A percentile compares a stretch with the other conserved stretches of the same genome.
Evolutionary conservation across 2,329 filamentous ascomycete genomes (phyloP).

Genomic region (Claviceps sp.): DNA sequence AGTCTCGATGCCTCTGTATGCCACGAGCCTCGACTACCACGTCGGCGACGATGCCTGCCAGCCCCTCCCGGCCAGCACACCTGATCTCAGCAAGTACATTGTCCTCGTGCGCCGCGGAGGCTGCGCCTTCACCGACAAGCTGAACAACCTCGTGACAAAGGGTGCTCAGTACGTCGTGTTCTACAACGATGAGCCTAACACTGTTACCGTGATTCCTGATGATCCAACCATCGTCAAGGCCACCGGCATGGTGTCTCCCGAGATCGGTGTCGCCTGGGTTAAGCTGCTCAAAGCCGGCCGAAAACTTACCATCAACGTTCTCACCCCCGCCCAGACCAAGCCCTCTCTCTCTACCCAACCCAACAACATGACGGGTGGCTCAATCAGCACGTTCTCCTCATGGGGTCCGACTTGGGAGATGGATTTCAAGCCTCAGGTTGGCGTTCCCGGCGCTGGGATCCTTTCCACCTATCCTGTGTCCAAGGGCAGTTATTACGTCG

Average conservation of each 20-base stretch:
- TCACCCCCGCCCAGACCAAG: background rate
- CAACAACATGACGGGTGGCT: constrained; percentile 28
- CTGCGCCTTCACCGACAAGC: background rate
- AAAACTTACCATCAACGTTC: constrained; percentile 14
- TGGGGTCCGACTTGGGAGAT: constrained; percentile 50
- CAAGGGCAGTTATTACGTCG: constrained; percentile 34
- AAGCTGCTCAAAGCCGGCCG: constrained; percentile 23
- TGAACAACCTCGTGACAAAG: constrained; percentile 11
- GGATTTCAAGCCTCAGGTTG: constrained; percentile 40
- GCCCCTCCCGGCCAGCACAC: constrained; percentile 29
- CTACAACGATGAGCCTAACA: constrained; percentile 37
- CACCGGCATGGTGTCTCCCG: constrained; percentile 11
- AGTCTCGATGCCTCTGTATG: constrained; percentile 15
- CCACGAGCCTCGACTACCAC: constrained; percentile 20
- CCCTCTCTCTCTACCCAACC: constrained; percentile 4
- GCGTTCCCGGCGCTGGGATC: constrained; percentile 42
- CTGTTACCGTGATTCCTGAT: constrained; percentile 14
- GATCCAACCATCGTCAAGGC: constrained; percentile 19
- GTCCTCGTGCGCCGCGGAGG: constrained; percentile 36
- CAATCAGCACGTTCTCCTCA: constrained; percentile 35
- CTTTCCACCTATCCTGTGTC: constrained; percentile 39
- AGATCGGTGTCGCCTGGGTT: constrained; percentile 36
- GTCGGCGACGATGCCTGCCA: constrained; percentile 17
- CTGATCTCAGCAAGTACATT: constrained; percentile 37
- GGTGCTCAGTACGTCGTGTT: constrained; percentile 48